phyloP scores from a whole-genome alignment of 257 asterid species.

The Handroanthus guayacan region DNA sequence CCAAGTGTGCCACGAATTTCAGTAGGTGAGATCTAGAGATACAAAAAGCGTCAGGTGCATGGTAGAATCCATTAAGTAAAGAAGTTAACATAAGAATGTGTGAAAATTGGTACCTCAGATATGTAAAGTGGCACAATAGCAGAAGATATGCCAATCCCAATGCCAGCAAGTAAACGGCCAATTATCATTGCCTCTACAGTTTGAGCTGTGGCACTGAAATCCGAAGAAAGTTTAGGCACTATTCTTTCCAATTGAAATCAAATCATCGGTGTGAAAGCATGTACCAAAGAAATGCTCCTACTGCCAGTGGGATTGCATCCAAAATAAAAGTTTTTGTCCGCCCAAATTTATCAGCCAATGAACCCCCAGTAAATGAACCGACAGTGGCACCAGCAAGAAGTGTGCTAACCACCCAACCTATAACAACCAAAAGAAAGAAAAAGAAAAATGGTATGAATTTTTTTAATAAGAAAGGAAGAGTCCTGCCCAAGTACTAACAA shows the following conservation, averaged over 20 bases:
- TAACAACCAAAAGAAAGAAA: conserved; percentile 27
- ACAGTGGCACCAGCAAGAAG: conserved; percentile 96
- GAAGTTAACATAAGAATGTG: background rate
- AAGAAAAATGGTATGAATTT: conserved; percentile 17
- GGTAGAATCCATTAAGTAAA: conserved; percentile 25
- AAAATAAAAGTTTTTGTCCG: conserved; percentile 84
- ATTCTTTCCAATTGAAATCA: conserved; percentile 3
- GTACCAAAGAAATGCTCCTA: conserved; percentile 93
- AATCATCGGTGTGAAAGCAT: conserved; percentile 37
- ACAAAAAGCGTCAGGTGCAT: conserved; percentile 40
- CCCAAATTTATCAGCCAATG: conserved; percentile 94
- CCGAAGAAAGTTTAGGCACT: conserved; percentile 30
- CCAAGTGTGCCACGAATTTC: conserved; percentile 97
- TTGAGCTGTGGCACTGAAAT: conserved; percentile 76
- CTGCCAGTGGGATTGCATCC: conserved; percentile 89
- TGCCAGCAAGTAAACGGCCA: conserved; percentile 88
- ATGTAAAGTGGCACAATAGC: conserved; percentile 98
- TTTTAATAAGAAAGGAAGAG: conserved; percentile 17
- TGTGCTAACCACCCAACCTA: conserved; percentile 97
- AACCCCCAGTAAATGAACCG: conserved; percentile 97
- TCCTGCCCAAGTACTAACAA: background rate
- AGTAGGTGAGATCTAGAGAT: conserved; percentile 83
- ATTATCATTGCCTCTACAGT: conserved; percentile 80
- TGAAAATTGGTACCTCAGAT: conserved; percentile 73
- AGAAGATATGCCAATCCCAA: conserved; percentile 95